phyloP scores from a whole-genome alignment of 169 alveolate species.

The Besnoitia besnoiti region DNA sequence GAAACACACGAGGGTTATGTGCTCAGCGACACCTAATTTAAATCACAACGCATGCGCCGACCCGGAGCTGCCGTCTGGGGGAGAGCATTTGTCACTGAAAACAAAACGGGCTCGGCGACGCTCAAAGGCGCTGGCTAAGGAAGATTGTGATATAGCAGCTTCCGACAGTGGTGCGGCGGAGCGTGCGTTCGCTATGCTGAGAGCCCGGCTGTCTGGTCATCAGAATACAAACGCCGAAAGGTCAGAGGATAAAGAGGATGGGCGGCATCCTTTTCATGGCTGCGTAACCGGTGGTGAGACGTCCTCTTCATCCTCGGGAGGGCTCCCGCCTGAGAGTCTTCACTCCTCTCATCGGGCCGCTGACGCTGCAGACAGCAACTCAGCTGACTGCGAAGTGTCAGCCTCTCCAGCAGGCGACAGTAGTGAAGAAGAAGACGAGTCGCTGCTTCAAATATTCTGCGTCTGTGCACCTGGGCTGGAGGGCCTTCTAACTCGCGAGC shows the following conservation, averaged over 20 bases:
- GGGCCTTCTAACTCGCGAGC: constrained; percentile 50
- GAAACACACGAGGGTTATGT: background rate
- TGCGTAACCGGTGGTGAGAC: too few relatives aligned
- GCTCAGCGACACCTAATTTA: background rate
- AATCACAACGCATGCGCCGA: background rate
- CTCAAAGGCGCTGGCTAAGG: background rate
- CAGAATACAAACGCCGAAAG: background rate
- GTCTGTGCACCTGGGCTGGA: constrained; percentile 61
- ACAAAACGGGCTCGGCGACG: background rate
- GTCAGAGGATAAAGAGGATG: too few relatives aligned
- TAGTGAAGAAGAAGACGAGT: background rate
- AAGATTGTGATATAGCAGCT: background rate
- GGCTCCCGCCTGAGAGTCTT: too few relatives aligned
- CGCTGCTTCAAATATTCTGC: constrained; percentile 30
- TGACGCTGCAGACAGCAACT: background rate
- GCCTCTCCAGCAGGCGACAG: background rate
- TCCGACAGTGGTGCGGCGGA: background rate
- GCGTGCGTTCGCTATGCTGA: background rate
- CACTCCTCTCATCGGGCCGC: too few relatives aligned
- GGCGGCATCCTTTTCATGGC: too few relatives aligned
- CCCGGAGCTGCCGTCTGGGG: background rate
- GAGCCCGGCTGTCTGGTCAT: background rate
- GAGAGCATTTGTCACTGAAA: background rate
- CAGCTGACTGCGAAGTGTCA: background rate
- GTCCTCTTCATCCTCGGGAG: too few relatives aligned